Percentiles rank a stretch among this genome's conserved stretches.
phyloP scores from a whole-genome alignment of 768 basidiomycete species.

The Suillus variegatus region DNA sequence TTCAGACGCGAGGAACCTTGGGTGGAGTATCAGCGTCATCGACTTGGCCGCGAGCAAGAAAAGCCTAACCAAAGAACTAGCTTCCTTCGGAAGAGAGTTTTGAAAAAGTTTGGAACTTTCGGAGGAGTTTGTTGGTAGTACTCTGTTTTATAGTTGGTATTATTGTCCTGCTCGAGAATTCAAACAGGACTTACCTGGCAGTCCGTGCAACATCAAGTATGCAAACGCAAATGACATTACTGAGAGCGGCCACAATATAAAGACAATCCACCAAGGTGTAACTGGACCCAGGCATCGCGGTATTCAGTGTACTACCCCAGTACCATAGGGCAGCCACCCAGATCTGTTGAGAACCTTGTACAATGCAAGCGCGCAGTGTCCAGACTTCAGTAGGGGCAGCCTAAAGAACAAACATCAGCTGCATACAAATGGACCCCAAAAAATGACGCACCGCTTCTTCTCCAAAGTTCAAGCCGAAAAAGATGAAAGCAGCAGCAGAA shows the following conservation, averaged over 20 bases:
- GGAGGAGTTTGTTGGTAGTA: slow-evolving; percentile 93
- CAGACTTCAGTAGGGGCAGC: slow-evolving; percentile 95
- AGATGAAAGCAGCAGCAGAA: slow-evolving; percentile 90
- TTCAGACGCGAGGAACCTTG: slow-evolving; percentile 84
- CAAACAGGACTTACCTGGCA: slow-evolving; percentile 62
- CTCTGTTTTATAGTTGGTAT: slow-evolving; percentile 43
- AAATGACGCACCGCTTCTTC: slow-evolving; percentile 79
- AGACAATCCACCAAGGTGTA: slow-evolving; percentile 84
- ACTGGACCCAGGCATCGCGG: slow-evolving; percentile 47
- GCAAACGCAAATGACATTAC: slow-evolving; percentile 74
- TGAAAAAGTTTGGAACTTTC: slow-evolving; percentile 91
- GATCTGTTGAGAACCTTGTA: slow-evolving; percentile 93
- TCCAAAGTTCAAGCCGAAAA: slow-evolving; percentile 96
- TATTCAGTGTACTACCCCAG: slow-evolving; percentile 85
- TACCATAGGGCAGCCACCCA: slow-evolving; percentile 97
- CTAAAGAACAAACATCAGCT: slow-evolving; percentile 34
- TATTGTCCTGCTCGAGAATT: background rate
- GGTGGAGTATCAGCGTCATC: background rate
- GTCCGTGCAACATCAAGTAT: slow-evolving; percentile 81
- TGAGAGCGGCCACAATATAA: slow-evolving; percentile 81
- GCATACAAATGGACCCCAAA: background rate
- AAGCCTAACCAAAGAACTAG: slow-evolving; percentile 75
- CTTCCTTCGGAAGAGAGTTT: slow-evolving; percentile 86
- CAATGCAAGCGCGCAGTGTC: slow-evolving; percentile 88
- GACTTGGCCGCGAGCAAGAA: background rate